A percentile compares a stretch with the other conserved stretches of the same genome.
These are phyloP conservation scores for Saccharum spontaneum DNA, from an alignment of 176 grass and related monocot species.

Conservation along the genomic window DNA sequence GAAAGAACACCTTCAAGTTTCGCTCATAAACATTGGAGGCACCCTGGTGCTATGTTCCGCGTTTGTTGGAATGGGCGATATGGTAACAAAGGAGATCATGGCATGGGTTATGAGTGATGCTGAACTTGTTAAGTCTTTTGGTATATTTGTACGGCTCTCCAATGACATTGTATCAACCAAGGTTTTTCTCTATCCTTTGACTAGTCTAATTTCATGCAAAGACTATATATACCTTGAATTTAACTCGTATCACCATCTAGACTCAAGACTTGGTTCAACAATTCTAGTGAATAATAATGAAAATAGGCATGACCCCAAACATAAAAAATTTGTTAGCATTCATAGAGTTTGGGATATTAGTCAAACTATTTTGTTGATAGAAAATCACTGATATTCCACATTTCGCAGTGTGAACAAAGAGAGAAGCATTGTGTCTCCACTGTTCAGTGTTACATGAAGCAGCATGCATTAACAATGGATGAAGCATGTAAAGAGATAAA, in stretches of 20 bases:
- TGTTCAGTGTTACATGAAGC: too few species aligned
- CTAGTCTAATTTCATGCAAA: too few species aligned
- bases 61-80: conserved; percentile 21
- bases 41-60: neutral
- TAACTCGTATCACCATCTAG: too few species aligned
- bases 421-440: neutral
- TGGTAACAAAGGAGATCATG: conserved; percentile 1
- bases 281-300: neutral
- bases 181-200: neutral
- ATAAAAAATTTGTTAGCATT: too few species aligned
- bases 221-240: too few species aligned
- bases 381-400: neutral
- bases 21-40: conserved; percentile 10
- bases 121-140: conserved; percentile 19
- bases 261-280: neutral
- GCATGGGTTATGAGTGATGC: conserved; percentile 26
- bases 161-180: conserved; percentile 43
- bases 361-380: too few species aligned
- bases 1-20: conserved; percentile 26
- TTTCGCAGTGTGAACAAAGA: conserved; percentile 28
- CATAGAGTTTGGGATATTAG: too few species aligned
- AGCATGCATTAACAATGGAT: too few species aligned
- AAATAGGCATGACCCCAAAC: neutral
- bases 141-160: conserved; percentile 30
- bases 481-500: too few species aligned